Conservation (phyloP, 306 rosid genomes). For the Pterocarpus santalinus region DNA sequence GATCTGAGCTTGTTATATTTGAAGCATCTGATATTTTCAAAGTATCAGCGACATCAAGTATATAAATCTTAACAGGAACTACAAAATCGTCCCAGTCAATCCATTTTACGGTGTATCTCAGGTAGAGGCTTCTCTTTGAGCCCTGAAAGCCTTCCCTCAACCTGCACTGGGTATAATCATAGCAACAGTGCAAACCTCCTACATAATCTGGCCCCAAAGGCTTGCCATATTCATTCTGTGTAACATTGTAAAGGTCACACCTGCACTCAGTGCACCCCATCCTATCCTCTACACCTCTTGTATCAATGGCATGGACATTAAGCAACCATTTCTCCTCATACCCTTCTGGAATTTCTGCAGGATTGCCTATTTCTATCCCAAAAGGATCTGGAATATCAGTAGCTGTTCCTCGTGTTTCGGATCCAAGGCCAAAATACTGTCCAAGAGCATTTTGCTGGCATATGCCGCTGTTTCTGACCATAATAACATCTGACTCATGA, state of each 20-base stretch:
- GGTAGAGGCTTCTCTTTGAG: slow-evolving; percentile 62
- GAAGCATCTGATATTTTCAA: slow-evolving; percentile 41
- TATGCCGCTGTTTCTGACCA: slow-evolving; percentile 61
- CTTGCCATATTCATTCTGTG: slow-evolving; percentile 47
- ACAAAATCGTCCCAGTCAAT: slow-evolving; percentile 70
- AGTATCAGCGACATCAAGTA: slow-evolving; percentile 74
- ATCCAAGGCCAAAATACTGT: slow-evolving; percentile 78
- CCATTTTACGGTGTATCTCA: slow-evolving; percentile 81
- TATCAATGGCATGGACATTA: slow-evolving; percentile 83
- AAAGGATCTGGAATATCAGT: slow-evolving; percentile 71
- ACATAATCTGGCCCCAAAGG: slow-evolving; percentile 55
- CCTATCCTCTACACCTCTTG: slow-evolving; percentile 64
- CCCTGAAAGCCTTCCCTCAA: slow-evolving; percentile 60
- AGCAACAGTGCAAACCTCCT: slow-evolving; percentile 76
- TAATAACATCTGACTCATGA: not conserved
- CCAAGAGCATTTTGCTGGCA: slow-evolving; percentile 52
- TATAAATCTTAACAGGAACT: slow-evolving; percentile 73
- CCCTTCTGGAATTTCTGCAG: slow-evolving; percentile 63
- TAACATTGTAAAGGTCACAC: slow-evolving; percentile 76
- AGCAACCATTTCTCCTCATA: slow-evolving; percentile 78
- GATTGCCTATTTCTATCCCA: slow-evolving; percentile 75
- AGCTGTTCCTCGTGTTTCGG: slow-evolving; percentile 69
- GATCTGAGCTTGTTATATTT: slow-evolving; percentile 33
- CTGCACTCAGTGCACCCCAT: slow-evolving; percentile 75
- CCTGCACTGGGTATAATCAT: slow-evolving; percentile 65